Base-by-base conservation (phyloP, 192 early-diverging fungal genomes). In the Podila epigama region DNA sequence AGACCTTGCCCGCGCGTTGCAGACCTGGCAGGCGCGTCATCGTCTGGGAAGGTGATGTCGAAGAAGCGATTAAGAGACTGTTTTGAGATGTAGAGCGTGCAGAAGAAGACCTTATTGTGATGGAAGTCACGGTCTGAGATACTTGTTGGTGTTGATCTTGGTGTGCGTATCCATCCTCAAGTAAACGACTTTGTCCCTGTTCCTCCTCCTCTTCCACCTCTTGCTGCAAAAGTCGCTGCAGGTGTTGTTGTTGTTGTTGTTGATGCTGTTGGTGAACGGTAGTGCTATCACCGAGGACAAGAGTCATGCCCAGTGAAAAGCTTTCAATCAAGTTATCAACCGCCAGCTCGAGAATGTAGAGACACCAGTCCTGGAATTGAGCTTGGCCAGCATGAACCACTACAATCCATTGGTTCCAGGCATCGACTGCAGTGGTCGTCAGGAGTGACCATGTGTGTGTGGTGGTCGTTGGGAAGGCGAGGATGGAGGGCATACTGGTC, bases 331-430 rank as follows among this genome's bases (percentile, higher is more conserved):
- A 1, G 36, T 58, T 64, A 27, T 75, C 71, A 42, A 75, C 60
- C 28, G 65, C 67, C 59, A 32, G 15, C 41, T 66, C 71, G 4
- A 77, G 51, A 16, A 77, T 15, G 36, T 77, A 77, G 27, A 68
- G 61, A 50, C 73, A 68, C 73, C 73, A 77, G 34, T 63, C 73
- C 39, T 55, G 60, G 56, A 77, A 77, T 39, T 77, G 73, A 5
- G 66, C 61, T 20, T 68, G 73, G 0, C 73, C 73, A 0, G 66
- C 73, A 54, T 68, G 66, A 15, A 77, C 73, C 1, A 55, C 52
- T 25, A 53, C 60, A 48, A 68, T 77, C 73, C 73, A 77, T 27
- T 77, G 55, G 18, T 53, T 68, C 73, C 73, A 77, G 12, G 73
- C 73, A 11, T 77, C 61, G 15, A 77, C 27, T 12, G 73, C 73